Evolutionary conservation across 345 rosid species (phyloP), one percentile per base, ranked within the genome.

Genomic region (Cardamine chenopodiifolia): DNA sequence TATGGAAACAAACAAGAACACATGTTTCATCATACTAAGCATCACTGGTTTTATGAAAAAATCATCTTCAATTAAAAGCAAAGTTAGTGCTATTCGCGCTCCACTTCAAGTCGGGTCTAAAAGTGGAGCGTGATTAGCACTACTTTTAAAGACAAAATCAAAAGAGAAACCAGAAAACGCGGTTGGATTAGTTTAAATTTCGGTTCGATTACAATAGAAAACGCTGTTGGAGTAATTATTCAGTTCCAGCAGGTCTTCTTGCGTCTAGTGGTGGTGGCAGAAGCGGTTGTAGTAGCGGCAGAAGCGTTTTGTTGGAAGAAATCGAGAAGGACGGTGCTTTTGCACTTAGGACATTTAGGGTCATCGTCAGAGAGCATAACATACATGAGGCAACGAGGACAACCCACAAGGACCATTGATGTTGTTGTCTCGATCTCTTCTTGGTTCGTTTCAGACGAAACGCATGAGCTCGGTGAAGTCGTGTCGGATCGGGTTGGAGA

Each of bases 321-420:
- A 60, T 91, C 93, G 12, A 92, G 89, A 72, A 92, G 84, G 17
- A 92, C 90, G 14, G 96, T 83, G 81, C 96, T 88, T 88, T 92
- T 86, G 83, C 97, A 92, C 75, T 83, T 88, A 39, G 92, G 97
- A 78, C 97, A 92, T 59, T 83, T 88, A 13, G 96, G 89, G 49
- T 88, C 86, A 26, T 84, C 86, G 47, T 89, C 89, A 1, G 96
- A 84, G 4, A 92, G 86, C 96, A 92, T 88, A 52, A 92, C 93
- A 50, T 92, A 92, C 96, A 92, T 87, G 71, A 88, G 86, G 57
- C 97, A 92, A 67, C 96, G 82, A 42, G 97, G 96, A 35, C 97
- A 91, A 0, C 97, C 99, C 2, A 90, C 98, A 8, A 95, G 91
- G n/a, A 89, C 84, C 99, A 95, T 95, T 56, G 98, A 89, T 1